Evolutionary conservation across 2,329 filamentous ascomycete species (phyloP).

Genomic region (Paecilomyces fulvus): DNA sequence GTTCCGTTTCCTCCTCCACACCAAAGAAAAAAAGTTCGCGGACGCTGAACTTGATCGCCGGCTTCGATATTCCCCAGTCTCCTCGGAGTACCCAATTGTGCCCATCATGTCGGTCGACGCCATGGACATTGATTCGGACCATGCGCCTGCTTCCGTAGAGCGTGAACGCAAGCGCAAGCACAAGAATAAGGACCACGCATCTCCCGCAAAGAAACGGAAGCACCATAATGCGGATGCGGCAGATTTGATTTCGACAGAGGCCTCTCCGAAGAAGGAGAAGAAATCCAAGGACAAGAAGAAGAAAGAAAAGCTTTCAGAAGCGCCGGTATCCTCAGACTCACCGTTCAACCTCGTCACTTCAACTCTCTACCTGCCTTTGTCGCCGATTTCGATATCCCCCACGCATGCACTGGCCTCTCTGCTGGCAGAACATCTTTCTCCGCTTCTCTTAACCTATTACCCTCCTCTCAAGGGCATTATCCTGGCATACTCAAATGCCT

Average conservation of each 20-base stretch:
- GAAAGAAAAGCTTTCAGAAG: slow-evolving; percentile 13
- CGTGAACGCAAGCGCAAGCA: slow-evolving; percentile 36
- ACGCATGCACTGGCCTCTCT: slow-evolving; percentile 48
- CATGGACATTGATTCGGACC: slow-evolving; percentile 31
- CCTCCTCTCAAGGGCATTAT: slow-evolving; percentile 51
- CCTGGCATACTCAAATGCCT: slow-evolving; percentile 44
- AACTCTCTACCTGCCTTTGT: slow-evolving; percentile 60
- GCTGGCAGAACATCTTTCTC: slow-evolving; percentile 53
- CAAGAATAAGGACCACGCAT: slow-evolving; percentile 39
- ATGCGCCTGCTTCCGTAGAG: slow-evolving; percentile 12
- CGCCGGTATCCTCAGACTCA: slow-evolving; percentile 38
- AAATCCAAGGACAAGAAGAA: slow-evolving; percentile 28
- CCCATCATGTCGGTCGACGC: slow-evolving; percentile 28
- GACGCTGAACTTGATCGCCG: slow-evolving; percentile 5
- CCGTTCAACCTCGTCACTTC: slow-evolving; percentile 73
- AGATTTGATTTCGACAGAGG: slow-evolving; percentile 10
- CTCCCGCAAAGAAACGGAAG: slow-evolving; percentile 36
- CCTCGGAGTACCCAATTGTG: slow-evolving; percentile 14
- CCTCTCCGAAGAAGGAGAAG: slow-evolving; percentile 27
- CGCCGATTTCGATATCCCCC: slow-evolving; percentile 47
- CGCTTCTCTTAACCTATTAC: slow-evolving; percentile 56
- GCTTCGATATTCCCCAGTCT: background rate
- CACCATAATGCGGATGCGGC: slow-evolving; percentile 15
- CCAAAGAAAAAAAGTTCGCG: slow-evolving; percentile 10
- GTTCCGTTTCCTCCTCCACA: slow-evolving; percentile 4